Base-by-base conservation (phyloP, 2,329 filamentous ascomycete genomes). In the Cladosporium velox region DNA sequence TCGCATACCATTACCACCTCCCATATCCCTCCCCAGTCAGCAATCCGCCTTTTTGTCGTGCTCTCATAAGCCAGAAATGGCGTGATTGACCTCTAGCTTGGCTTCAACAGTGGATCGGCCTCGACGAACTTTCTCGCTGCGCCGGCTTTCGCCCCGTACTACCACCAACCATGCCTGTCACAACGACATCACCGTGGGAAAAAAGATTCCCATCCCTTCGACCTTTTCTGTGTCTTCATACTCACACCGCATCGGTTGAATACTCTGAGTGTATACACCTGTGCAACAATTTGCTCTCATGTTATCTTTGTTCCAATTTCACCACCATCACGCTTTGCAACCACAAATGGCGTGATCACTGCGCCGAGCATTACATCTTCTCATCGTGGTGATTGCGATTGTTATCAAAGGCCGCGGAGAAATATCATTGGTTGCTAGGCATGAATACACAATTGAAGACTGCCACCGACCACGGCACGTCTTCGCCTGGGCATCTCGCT, bases 51-150 rank as follows among this genome's bases (percentile, higher is more conserved):
- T 38, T 59, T 28, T 30, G 32, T 41, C 57, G 34, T 24, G 32
- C 21, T 38, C 52, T 65, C 62, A 35, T 59, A 35, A 62, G 59
- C 59, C 59, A 62, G 30, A 35, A 35, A 64, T 64, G 61, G 61
- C 61, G 61, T 64, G 61, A 44, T 47, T 57, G 34, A 35, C 34
- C n/a, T 52, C 51, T 64, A 64, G 61, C 57, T 59, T 59, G 57
- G 57, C 57, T 26, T 3, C 41, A 24, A 38, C 57, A n/a, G 57
- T 59, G 57, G 57, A 59, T 58, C 55, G 34, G 34, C 55, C 34
- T 28, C 34, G 30, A 58, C 30, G 55, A 58, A 58, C 55, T 58
- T 41, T 58, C 32, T 58, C 34, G 34, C 32, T 18, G 34, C 55
- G 30, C 55, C 32, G 55, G 21, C 55, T 8, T 58, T 41, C 32